phyloP scores from a whole-genome alignment of 176 grass and related monocot genomes.

The Urochloa ruziziensis region DNA sequence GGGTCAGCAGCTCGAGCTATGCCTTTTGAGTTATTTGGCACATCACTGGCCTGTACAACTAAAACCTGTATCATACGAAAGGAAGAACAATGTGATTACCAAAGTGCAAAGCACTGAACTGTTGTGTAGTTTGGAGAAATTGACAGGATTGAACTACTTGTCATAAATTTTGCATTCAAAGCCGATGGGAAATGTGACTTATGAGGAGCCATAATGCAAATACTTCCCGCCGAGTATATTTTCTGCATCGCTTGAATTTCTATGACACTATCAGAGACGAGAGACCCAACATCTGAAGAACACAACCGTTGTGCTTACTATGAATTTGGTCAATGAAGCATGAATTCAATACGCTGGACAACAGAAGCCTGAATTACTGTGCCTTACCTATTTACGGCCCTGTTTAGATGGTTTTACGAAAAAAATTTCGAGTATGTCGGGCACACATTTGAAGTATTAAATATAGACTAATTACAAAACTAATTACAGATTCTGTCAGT shows the following conservation, averaged over 20 bases:
- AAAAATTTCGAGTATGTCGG: too few species aligned
- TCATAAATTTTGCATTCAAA: neutral
- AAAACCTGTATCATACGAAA: constrained; percentile 47
- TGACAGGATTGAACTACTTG: neutral
- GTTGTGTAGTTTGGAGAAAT: neutral
- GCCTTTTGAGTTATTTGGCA: constrained; percentile 5
- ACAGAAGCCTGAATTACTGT: neutral
- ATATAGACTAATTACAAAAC: too few species aligned
- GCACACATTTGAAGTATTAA: too few species aligned
- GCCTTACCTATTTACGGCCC: too few species aligned
- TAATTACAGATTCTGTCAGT: too few species aligned
- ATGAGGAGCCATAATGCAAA: neutral
- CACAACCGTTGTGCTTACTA: neutral
- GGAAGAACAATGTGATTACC: constrained; percentile 4
- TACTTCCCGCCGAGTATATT: neutral
- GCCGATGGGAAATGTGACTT: neutral
- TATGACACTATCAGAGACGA: neutral
- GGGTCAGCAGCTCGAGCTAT: constrained; percentile 19
- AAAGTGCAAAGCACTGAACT: neutral
- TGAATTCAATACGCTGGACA: neutral
- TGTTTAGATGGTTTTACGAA: too few species aligned
- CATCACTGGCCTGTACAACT: constrained; percentile 51
- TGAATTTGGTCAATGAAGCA: constrained; percentile 7
- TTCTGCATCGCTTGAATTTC: neutral
- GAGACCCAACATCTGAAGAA: neutral